Evolutionary conservation across 345 rosid species (phyloP).

Genomic region (Heritiera fomes): DNA sequence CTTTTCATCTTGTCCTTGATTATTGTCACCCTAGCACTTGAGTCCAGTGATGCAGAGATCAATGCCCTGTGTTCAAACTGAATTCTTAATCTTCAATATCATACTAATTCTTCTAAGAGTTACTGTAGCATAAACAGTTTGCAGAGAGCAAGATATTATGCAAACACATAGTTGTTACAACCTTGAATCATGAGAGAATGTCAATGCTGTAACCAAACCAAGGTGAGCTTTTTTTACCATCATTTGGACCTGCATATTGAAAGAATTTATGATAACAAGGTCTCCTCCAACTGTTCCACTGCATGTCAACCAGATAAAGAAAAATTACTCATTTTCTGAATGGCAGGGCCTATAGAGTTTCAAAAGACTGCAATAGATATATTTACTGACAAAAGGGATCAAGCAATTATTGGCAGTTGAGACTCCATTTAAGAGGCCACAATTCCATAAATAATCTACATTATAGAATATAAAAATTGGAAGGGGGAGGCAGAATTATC

Average conservation of each 20-base stretch:
- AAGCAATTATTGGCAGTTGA: background rate
- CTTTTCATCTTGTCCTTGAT: slow-evolving; percentile 43
- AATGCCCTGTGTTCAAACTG: slow-evolving; percentile 55
- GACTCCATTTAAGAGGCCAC: background rate
- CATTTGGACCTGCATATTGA: slow-evolving; percentile 42
- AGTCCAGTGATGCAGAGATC: slow-evolving; percentile 84
- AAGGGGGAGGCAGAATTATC: background rate
- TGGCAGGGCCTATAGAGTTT: background rate
- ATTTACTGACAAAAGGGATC: background rate
- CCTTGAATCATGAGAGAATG: slow-evolving; percentile 93
- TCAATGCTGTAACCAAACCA: slow-evolving; percentile 76
- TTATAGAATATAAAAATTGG: background rate
- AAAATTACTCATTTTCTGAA: background rate
- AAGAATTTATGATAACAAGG: slow-evolving; percentile 54
- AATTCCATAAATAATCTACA: background rate
- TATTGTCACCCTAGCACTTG: slow-evolving; percentile 78
- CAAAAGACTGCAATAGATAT: background rate
- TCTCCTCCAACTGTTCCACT: slow-evolving; percentile 81
- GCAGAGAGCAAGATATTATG: background rate
- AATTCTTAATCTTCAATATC: slow-evolving; percentile 21
- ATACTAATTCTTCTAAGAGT: background rate
- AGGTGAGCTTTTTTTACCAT: slow-evolving; percentile 74
- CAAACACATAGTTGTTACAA: slow-evolving; percentile 18
- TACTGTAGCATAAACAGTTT: background rate
- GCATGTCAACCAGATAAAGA: slow-evolving; percentile 30